Conservation (phyloP, 2,329 filamentous ascomycete genomes). For the Trichophyton benhamiae region DNA sequence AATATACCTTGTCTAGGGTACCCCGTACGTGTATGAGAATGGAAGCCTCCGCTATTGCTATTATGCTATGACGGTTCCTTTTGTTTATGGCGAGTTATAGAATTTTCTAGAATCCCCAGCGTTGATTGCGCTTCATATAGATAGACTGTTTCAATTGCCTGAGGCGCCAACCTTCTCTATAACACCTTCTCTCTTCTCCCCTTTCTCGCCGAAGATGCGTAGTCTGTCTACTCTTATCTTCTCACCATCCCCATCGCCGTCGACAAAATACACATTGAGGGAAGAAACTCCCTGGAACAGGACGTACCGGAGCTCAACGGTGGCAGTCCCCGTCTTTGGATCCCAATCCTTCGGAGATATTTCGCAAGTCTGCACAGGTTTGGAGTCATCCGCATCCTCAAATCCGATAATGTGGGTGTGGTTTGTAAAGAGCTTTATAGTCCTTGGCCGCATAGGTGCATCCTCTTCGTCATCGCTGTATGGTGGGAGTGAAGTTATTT, state of each 20-base stretch:
- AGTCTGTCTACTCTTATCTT: constrained; percentile 59
- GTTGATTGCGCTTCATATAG: not conserved
- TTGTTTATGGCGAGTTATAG: not conserved
- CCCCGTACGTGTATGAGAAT: not conserved
- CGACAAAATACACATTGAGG: constrained; percentile 75
- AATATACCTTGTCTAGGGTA: not conserved
- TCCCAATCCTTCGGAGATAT: constrained; percentile 72
- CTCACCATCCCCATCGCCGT: constrained; percentile 72
- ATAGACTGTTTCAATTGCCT: constrained; percentile 39
- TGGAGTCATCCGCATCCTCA: constrained; percentile 79
- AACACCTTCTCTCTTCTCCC: constrained; percentile 85
- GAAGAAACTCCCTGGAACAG: constrained; percentile 93
- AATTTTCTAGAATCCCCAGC: not conserved
- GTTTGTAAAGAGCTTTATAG: constrained; percentile 78
- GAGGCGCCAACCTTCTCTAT: constrained; percentile 84
- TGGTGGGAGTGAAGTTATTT: constrained; percentile 72
- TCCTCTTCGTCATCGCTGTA: constrained; percentile 51
- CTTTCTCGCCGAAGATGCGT: constrained; percentile 69
- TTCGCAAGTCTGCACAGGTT: constrained; percentile 66
- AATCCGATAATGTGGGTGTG: constrained; percentile 83
- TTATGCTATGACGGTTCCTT: not conserved
- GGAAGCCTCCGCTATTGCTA: not conserved
- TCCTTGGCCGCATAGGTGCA: constrained; percentile 65
- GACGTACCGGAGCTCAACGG: constrained; percentile 68
- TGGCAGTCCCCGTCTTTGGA: constrained; percentile 55